Conservation (phyloP, 1,139 yeast genomes). For the Saccharomyces pastorianus region DNA sequence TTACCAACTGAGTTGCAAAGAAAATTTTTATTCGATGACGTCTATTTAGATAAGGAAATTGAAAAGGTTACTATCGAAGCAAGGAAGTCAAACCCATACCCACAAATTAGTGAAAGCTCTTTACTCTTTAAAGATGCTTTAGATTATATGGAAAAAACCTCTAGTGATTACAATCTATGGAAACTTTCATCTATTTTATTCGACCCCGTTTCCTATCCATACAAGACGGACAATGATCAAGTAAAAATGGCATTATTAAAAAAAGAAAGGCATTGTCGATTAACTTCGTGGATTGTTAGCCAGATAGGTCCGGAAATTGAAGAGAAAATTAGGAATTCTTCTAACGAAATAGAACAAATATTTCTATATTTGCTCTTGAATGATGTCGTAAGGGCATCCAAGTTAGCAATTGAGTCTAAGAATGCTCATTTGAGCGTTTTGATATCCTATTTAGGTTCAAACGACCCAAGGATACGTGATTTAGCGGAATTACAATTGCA, state of each 20-base stretch:
- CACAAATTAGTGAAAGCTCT: slow-evolving; percentile 26
- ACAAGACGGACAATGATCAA: slow-evolving; percentile 27
- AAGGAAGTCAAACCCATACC: slow-evolving; percentile 28
- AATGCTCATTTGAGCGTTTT: slow-evolving; percentile 65
- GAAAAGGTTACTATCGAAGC: slow-evolving; percentile 10
- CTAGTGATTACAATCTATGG: slow-evolving; percentile 36
- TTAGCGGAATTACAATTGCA: slow-evolving; percentile 55
- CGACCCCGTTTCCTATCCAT: slow-evolving; percentile 34
- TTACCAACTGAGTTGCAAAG: background rate
- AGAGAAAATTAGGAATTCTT: slow-evolving; percentile 17
- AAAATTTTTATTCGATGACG: slow-evolving; percentile 6
- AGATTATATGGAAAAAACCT: slow-evolving; percentile 9
- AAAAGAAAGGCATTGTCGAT: slow-evolving; percentile 37
- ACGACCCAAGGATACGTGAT: slow-evolving; percentile 46
- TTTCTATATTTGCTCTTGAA: slow-evolving; percentile 49
- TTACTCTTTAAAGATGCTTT: slow-evolving; percentile 20
- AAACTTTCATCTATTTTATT: slow-evolving; percentile 50
- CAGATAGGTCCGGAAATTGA: slow-evolving; percentile 44
- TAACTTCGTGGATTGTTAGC: slow-evolving; percentile 53
- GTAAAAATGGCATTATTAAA: slow-evolving; percentile 33
- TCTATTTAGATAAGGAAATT: slow-evolving; percentile 16
- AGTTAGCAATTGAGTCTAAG: slow-evolving; percentile 46
- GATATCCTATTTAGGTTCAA: slow-evolving; percentile 64
- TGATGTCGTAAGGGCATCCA: slow-evolving; percentile 54
- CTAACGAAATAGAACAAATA: slow-evolving; percentile 38